Evolutionary conservation across 2,329 filamentous ascomycete genomes (phyloP).

Genomic region (Neopestalotiopsis sp.): DNA sequence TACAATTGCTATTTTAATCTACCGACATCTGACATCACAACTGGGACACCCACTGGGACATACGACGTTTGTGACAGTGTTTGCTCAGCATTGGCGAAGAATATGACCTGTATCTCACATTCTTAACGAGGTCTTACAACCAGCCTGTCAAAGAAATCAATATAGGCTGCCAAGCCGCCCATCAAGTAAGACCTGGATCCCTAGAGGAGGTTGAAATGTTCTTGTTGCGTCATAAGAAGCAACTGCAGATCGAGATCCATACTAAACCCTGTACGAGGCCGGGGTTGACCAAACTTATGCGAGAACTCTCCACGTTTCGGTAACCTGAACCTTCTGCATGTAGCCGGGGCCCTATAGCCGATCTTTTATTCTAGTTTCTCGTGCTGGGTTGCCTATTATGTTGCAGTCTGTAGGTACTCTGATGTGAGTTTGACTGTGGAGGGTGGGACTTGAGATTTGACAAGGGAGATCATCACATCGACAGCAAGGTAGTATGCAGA

Average conservation of each 20-base stretch:
- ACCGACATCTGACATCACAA: neutral
- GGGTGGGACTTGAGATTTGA: neutral
- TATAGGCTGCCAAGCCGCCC: neutral
- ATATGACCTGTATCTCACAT: neutral
- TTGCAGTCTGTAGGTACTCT: too few relatives aligned
- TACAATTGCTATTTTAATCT: neutral
- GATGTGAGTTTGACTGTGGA: neutral
- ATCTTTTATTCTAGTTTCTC: neutral
- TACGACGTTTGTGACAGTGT: neutral
- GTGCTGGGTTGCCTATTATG: neutral
- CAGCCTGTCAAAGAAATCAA: neutral
- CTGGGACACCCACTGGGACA: neutral
- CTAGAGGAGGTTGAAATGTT: neutral
- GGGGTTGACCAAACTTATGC: neutral
- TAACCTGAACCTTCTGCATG: neutral
- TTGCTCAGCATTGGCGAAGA: neutral
- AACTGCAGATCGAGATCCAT: neutral
- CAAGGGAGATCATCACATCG: conserved; percentile 4
- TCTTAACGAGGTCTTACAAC: neutral
- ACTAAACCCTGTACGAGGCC: neutral
- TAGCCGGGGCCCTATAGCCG: neutral
- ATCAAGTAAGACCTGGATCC: neutral
- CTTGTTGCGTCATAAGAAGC: neutral
- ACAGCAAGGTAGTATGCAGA: neutral
- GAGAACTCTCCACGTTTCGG: conserved; percentile 1